These are phyloP conservation scores for Tympanopsis confertula DNA, from an alignment of 2,329 filamentous ascomycete genomes.

Conservation along the genomic window DNA sequence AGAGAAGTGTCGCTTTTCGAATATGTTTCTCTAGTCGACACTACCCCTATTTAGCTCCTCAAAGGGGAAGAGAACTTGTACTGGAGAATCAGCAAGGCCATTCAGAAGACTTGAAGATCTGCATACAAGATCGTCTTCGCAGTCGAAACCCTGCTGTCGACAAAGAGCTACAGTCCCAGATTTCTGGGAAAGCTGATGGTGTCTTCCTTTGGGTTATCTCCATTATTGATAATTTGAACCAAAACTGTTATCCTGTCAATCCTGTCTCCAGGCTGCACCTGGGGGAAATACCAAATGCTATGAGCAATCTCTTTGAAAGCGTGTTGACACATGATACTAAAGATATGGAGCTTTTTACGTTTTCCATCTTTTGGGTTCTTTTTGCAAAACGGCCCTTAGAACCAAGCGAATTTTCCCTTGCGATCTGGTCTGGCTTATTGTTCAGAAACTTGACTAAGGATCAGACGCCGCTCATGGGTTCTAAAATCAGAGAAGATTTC, in stretches of 20 bases:
- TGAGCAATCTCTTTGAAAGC: slow-evolving; percentile 35
- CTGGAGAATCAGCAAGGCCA: slow-evolving; percentile 13
- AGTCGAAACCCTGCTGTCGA: slow-evolving; percentile 6
- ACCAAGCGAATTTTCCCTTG: slow-evolving; percentile 31
- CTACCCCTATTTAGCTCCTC: slow-evolving; percentile 12
- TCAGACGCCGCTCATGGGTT: slow-evolving; percentile 10
- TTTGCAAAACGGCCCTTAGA: slow-evolving; percentile 30
- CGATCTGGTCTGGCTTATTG: slow-evolving; percentile 16
- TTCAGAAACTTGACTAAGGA: slow-evolving; percentile 6
- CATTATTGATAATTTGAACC: slow-evolving; percentile 26
- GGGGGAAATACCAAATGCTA: slow-evolving; percentile 22
- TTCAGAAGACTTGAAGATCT: slow-evolving; percentile 12
- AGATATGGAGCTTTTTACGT: slow-evolving; percentile 23
- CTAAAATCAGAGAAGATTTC: slow-evolving; percentile 13
- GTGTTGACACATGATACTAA: slow-evolving; percentile 33
- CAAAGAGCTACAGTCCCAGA: slow-evolving; percentile 8
- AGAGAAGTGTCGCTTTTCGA: slow-evolving; percentile 3
- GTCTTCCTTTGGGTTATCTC: slow-evolving; percentile 14
- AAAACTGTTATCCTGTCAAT: slow-evolving; percentile 17
- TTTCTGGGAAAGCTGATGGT: slow-evolving; percentile 9
- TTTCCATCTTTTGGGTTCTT: slow-evolving; percentile 41
- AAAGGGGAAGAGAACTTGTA: slow-evolving; percentile 9
- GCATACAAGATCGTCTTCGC: slow-evolving; percentile 11
- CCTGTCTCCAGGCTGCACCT: slow-evolving; percentile 10
- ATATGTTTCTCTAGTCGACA: slow-evolving; percentile 14